A percentile compares a stretch with the other conserved stretches of the same genome.
These are phyloP conservation scores for Actinidia chinensis DNA, from an alignment of 179 eudicot species.

Conservation along the genomic window DNA sequence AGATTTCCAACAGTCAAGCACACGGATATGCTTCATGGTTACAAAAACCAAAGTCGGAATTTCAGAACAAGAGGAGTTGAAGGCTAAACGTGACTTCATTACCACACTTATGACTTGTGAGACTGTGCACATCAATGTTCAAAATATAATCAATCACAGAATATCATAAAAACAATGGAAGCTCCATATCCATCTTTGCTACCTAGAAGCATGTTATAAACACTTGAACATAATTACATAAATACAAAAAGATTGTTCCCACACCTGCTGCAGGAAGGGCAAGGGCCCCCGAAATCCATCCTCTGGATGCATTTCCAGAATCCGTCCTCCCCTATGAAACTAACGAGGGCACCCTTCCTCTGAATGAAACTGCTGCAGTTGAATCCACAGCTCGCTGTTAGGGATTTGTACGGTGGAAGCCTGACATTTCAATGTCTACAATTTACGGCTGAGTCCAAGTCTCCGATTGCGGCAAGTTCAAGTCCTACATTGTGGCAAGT, in stretches of 20 bases:
- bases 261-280: slow-evolving; percentile 93
- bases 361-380: slow-evolving; percentile 56
- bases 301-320: slow-evolving; percentile 49
- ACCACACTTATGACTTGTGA: not conserved
- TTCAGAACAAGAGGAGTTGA: not conserved
- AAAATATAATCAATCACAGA: slow-evolving; percentile 3
- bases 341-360: slow-evolving; percentile 58
- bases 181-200: not conserved
- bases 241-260: not conserved
- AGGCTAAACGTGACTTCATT: too few species aligned
- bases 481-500: too few species aligned
- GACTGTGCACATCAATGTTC: not conserved
- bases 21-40: not conserved
- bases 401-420: too few species aligned
- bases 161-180: not conserved
- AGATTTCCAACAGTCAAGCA: not conserved
- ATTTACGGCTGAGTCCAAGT: too few species aligned
- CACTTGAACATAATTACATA: not conserved
- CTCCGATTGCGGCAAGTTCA: too few species aligned
- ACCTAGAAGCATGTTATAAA: slow-evolving; percentile 11
- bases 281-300: slow-evolving; percentile 68
- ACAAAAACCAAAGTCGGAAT: not conserved
- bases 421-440: too few species aligned
- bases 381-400: slow-evolving; percentile 61
- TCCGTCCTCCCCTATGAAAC: slow-evolving; percentile 50